A percentile compares a stretch with the other conserved stretches of the same genome.
Evolutionary conservation across 1,139 yeast species (phyloP).

Genomic region (Suhomyces atakaporum): DNA sequence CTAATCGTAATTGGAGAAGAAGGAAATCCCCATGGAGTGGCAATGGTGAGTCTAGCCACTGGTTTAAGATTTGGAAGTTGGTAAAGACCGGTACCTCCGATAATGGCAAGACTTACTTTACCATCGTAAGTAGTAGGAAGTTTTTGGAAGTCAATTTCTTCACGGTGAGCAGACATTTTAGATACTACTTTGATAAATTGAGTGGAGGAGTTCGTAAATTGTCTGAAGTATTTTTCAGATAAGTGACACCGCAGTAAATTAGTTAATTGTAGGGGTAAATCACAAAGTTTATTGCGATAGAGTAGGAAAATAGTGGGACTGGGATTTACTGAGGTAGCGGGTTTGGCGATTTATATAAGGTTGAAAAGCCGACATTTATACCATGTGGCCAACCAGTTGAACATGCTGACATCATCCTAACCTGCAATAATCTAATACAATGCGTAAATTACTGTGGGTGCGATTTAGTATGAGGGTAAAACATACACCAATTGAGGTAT

Average conservation of each 20-base stretch:
- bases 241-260: not conserved
- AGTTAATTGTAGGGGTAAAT: not conserved
- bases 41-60: slow-evolving; percentile 75
- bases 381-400: too few species aligned
- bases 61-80: slow-evolving; percentile 80
- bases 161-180: slow-evolving; percentile 43
- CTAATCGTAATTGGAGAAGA: slow-evolving; percentile 93
- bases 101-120: slow-evolving; percentile 74
- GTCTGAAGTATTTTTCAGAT: not conserved
- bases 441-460: not conserved
- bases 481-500: too few species aligned
- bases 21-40: slow-evolving; percentile 98
- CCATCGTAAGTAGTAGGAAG: slow-evolving; percentile 45
- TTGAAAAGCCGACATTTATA: too few species aligned
- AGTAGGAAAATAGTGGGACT: too few species aligned
- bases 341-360: too few species aligned
- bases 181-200: not conserved
- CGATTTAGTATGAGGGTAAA: too few species aligned
- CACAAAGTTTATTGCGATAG: too few species aligned
- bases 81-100: slow-evolving; percentile 98
- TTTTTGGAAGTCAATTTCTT: slow-evolving; percentile 23
- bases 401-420: slow-evolving; percentile 3
- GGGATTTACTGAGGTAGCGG: too few species aligned
- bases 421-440: slow-evolving; percentile 1
- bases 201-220: not conserved